Percentiles rank a stretch among this genome's conserved stretches.
Conservation (phyloP, 768 basidiomycete genomes). For the Lactarius evosmus region DNA sequence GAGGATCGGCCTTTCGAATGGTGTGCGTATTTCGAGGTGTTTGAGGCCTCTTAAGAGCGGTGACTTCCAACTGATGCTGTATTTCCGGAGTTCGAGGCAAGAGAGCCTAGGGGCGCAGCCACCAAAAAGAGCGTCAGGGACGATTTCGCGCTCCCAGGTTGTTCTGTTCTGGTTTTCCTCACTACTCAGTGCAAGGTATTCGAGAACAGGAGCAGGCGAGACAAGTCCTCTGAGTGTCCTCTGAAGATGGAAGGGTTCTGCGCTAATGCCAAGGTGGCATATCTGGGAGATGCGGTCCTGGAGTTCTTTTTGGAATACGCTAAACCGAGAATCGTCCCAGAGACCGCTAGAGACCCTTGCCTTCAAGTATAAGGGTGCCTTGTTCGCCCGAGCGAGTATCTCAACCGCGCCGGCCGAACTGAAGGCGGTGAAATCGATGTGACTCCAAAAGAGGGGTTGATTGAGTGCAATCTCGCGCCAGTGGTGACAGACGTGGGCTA, state of each 20-base stretch:
- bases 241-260: background rate
- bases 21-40: background rate
- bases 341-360: background rate
- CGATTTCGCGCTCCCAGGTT: background rate
- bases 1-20: background rate
- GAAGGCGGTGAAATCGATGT: background rate
- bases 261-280: background rate
- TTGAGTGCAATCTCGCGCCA: background rate
- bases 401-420: background rate
- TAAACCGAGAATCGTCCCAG: background rate
- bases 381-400: background rate
- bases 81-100: background rate
- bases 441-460: background rate
- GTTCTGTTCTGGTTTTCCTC: background rate
- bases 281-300: background rate
- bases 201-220: background rate
- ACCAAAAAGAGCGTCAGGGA: background rate
- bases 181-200: background rate
- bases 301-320: background rate
- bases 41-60: constrained; percentile 8
- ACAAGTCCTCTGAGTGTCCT: background rate
- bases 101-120: constrained; percentile 2
- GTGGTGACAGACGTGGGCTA: background rate
- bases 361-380: background rate
- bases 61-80: constrained; percentile 7